Base-by-base conservation (phyloP, 2,329 filamentous ascomycete genomes). In the Colletotrichum cordylinicola region DNA sequence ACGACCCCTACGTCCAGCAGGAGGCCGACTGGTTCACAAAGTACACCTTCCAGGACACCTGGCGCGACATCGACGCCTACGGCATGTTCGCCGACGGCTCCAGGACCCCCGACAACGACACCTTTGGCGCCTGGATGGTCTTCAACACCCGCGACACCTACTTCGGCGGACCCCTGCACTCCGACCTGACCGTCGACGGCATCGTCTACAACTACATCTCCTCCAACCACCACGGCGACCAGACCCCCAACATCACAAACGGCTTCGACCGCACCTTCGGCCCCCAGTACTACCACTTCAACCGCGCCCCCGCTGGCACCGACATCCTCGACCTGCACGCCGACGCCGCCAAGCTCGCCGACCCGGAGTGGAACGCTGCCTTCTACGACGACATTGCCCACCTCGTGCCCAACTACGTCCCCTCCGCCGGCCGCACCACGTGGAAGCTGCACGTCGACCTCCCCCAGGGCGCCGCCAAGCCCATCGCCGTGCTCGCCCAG, bases 321-420 rank as follows among this genome's bases (percentile, higher is more conserved):
- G 82, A 85, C 6, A 84, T 91, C 60, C 81, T 88, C 24, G 84
- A 85, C 2, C 86, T 92, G 4, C 86, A 90, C 27, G 83, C 84
- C 13, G 92, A 93, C 70, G 92, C 92, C 1, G 84, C 85, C 21
- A 83, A 87, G 74, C 88, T 87, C 75, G 89, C 88, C 10, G 83
- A 86, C 48, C 87, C 88, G 0, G 83, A 83, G 61, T 93, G 91
- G 90, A 91, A 91, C 66, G 82, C 85, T 6, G 87, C 87, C 6
- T 93, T 93, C 81, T 93, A 93, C 82, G 91, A 93, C 79, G 87
- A 88, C 2, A 93, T 94, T 67, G 90, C 91, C 9, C 81, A 88
- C 39, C 85, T 91, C 69, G 89, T 93, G 1, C 87, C 91, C 2
- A 91, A 91, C 75, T 92, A 92, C 77, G 87, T 91, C 1, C 87